Conservation (phyloP, 495 filamentous ascomycete genomes). For the Glutinoglossum americanum region DNA sequence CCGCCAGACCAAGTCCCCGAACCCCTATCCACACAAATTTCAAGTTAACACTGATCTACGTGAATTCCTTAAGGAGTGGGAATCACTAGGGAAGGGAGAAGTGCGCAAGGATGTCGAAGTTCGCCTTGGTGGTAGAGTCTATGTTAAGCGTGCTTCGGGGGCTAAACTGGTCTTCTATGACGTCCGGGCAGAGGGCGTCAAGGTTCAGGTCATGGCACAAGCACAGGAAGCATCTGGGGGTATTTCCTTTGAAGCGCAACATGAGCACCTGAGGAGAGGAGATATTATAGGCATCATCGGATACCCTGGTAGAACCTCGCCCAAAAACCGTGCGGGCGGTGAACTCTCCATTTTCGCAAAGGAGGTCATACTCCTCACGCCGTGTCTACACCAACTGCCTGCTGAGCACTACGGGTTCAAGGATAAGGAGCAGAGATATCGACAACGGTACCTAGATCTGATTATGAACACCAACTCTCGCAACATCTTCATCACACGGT, state of each 20-base stretch:
- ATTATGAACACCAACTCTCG: slow-evolving; percentile 82
- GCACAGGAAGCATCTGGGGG: slow-evolving; percentile 41
- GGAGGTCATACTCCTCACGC: slow-evolving; percentile 64
- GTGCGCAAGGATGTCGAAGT: slow-evolving; percentile 46
- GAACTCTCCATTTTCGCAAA: slow-evolving; percentile 87
- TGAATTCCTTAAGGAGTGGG: slow-evolving; percentile 55
- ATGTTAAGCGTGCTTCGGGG: slow-evolving; percentile 64
- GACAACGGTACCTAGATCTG: slow-evolving; percentile 81
- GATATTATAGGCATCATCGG: slow-evolving; percentile 82
- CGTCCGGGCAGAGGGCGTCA: slow-evolving; percentile 60
- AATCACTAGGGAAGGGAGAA: slow-evolving; percentile 68
- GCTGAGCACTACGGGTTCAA: slow-evolving; percentile 84
- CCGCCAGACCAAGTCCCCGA: slow-evolving; percentile 52
- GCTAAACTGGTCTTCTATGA: slow-evolving; percentile 88
- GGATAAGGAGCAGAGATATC: slow-evolving; percentile 79
- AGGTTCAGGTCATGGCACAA: slow-evolving; percentile 83
- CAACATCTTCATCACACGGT: slow-evolving; percentile 58
- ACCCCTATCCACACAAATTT: slow-evolving; percentile 98
- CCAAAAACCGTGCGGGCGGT: slow-evolving; percentile 68
- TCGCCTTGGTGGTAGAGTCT: slow-evolving; percentile 65
- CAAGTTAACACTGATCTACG: slow-evolving; percentile 56
- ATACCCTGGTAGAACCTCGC: slow-evolving; percentile 71
- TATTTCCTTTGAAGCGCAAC: slow-evolving; percentile 61
- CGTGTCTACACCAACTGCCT: slow-evolving; percentile 85
- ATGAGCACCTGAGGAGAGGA: slow-evolving; percentile 73